Base-by-base conservation (phyloP, 257 asterid genomes). In the Solanum paucissectum region DNA sequence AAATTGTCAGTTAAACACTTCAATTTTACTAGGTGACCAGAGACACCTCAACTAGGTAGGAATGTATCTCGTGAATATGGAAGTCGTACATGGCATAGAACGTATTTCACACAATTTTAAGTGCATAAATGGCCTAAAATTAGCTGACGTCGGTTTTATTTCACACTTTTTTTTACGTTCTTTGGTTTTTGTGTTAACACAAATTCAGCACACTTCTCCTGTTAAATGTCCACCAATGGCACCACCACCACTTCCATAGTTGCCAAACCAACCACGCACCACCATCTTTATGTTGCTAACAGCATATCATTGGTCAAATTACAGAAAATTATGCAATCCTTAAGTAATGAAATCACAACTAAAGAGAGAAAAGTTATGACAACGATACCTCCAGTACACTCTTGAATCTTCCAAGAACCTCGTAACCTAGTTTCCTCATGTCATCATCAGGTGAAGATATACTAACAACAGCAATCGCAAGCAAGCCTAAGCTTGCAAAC, bases 401-500 rank as follows among this genome's bases (percentile, higher is more conserved):
- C 91, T 91, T 94, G 94, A 96, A 96, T 86, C 86, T 93, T 77
- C 93, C 94, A 86, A 96, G 93, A 86, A 93, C 94, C 89, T 91
- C 96, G 86, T 94, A 95, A 81, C 96, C 98, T 94, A 96, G 85
- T 89, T 94, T 95, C 92, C 98, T 93, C 90, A 86, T 87, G 89
- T 92, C 95, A 86, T 87, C 94, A 89, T 94, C 96, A 23, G 94
- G 93, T 46, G 98, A 95, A 91, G 99, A 95, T 87, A 95, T 86
- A 89, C 95, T 94, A 88, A 92, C 98, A 92, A 95, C 90, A 38
- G 95, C 64, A 91, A 95, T 90, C 10, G 95, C 98, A 89, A 96
- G 98, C 94, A 96, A 90, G 87, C 99, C 99, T 73, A 93, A 91
- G 92, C 95, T 92, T 91, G 96, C 97, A 88, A 93, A 95, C 92